Conservation (phyloP, 495 filamentous ascomycete genomes). For the Tuber aestivum region DNA sequence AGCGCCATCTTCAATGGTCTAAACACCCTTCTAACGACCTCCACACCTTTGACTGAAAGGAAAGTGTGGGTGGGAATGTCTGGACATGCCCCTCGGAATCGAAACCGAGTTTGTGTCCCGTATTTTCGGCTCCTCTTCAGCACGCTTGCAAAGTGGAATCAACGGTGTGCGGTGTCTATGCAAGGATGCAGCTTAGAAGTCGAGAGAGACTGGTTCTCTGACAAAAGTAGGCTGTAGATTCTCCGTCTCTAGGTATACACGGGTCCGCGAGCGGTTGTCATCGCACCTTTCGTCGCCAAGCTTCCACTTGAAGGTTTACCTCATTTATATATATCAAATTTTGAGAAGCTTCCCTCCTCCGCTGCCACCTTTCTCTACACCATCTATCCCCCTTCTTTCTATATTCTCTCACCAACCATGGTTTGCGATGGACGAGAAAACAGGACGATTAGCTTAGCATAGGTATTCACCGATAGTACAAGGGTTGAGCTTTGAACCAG, state of each 20-base stretch:
- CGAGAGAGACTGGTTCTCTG: not conserved
- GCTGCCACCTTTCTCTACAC: too few species aligned
- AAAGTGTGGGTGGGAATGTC: too few species aligned
- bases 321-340: not conserved
- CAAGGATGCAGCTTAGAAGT: not conserved
- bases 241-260: not conserved
- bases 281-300: not conserved
- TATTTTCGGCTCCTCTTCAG: too few species aligned
- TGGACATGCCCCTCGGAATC: too few species aligned
- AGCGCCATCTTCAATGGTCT: too few species aligned
- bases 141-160: too few species aligned
- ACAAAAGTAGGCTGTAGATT: not conserved
- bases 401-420: not conserved
- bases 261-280: not conserved
- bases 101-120: too few species aligned
- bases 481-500: not conserved
- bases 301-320: not conserved
- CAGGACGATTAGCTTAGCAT: not conserved
- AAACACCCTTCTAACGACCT: too few species aligned
- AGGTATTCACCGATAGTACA: not conserved
- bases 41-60: too few species aligned
- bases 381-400: not conserved
- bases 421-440: not conserved
- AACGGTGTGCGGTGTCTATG: not conserved
- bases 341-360: not conserved